These are phyloP conservation scores for Pistacia atlantica DNA, from an alignment of 345 rosid species.

Conservation along the genomic window DNA sequence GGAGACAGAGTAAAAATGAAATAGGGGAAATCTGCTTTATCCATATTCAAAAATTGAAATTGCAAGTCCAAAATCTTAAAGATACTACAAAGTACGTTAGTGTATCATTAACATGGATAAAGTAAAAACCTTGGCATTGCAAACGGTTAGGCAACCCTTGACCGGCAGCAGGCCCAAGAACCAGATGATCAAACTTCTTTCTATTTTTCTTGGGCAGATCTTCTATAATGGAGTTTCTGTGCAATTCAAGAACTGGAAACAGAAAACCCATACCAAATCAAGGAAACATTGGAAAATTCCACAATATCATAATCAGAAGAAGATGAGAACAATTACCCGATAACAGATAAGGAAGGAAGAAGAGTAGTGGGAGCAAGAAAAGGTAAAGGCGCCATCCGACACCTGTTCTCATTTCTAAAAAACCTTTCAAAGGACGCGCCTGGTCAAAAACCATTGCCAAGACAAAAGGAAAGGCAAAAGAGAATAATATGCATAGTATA, in stretches of 20 bases:
- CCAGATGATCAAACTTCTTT: conserved; percentile 68
- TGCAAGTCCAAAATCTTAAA: neutral
- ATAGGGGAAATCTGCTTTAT: neutral
- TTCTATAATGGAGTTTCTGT: conserved; percentile 29
- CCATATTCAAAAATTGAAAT: neutral
- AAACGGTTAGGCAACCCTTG: conserved; percentile 77
- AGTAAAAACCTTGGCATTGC: conserved; percentile 69
- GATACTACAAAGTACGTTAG: neutral
- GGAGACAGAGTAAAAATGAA: neutral
- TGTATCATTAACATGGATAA: neutral
- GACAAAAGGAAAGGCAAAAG: neutral
- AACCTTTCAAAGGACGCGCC: conserved; percentile 1
- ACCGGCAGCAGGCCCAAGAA: conserved; percentile 76
- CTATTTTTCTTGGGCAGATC: conserved; percentile 34
- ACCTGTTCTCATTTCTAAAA: conserved; percentile 49
- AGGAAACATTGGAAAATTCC: neutral
- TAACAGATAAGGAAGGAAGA: conserved; percentile 61
- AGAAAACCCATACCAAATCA: neutral
- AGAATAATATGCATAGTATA: neutral
- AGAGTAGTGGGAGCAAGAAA: conserved; percentile 51
- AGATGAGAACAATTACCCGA: conserved; percentile 39
- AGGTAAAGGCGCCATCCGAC: conserved; percentile 70
- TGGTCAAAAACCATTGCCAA: neutral
- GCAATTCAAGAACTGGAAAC: conserved; percentile 49
- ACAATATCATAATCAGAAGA: neutral